Conservation (phyloP, 495 filamentous ascomycete species). For the Podospora fimiseda region DNA sequence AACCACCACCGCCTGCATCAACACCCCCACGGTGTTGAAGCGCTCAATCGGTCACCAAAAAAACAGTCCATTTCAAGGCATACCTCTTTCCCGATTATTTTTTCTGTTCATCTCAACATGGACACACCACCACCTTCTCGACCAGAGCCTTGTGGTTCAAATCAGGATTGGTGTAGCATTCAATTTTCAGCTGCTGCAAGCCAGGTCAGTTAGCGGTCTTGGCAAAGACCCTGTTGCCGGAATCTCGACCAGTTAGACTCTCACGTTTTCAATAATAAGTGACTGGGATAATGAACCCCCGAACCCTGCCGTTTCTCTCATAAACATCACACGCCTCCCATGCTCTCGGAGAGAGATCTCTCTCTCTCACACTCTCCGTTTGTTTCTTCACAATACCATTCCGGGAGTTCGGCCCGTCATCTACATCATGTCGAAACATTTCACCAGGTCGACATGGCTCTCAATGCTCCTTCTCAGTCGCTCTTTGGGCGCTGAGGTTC, state of each 20-base stretch:
- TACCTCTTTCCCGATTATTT: too few species aligned
- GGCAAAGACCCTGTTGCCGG: not conserved
- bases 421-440: not conserved
- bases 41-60: too few species aligned
- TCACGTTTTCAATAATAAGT: conserved; percentile 4
- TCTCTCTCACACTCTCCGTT: not conserved
- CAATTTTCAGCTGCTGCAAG: conserved; percentile 10
- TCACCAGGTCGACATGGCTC: not conserved
- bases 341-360: too few species aligned
- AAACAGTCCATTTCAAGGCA: too few species aligned
- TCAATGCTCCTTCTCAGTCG: not conserved
- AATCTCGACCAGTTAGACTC: not conserved
- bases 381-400: not conserved
- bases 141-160: not conserved
- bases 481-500: not conserved
- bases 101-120: too few species aligned
- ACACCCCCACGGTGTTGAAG: too few species aligned
- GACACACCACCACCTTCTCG: too few species aligned
- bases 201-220: not conserved
- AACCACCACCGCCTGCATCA: too few species aligned
- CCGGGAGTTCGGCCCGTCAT: too few species aligned
- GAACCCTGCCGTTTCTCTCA: too few species aligned
- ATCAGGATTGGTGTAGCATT: not conserved
- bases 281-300: too few species aligned
- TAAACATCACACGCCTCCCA: too few species aligned